Percentiles rank a stretch among this genome's conserved stretches.
Conservation (phyloP, 257 asterid genomes). For the Galeopsis tetrahit region DNA sequence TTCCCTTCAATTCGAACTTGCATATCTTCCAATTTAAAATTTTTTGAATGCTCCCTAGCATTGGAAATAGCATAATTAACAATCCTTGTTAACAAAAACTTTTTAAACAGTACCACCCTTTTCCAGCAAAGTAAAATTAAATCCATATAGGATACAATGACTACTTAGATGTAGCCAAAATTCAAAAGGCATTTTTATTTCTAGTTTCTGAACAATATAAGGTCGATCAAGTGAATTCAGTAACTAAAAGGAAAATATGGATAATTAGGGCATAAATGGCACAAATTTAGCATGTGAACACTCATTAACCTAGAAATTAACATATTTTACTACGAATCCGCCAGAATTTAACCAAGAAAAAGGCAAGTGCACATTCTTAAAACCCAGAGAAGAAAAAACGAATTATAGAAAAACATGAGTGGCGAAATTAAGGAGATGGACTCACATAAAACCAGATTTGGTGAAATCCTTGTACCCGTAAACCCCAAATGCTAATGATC, state of each 20-base stretch:
- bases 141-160: not conserved
- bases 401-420: not conserved
- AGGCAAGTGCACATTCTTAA: not conserved
- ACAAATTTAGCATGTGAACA: not conserved
- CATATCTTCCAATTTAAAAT: conserved; percentile 77
- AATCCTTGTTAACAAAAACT: not conserved
- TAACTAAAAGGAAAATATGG: not conserved
- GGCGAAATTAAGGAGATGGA: not conserved
- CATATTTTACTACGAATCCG: not conserved
- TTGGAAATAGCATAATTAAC: not conserved
- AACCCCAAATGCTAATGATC: conserved; percentile 69
- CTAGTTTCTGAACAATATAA: not conserved
- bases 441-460: conserved; percentile 74
- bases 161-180: conserved; percentile 15
- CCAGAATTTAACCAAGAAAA: not conserved
- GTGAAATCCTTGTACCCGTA: conserved; percentile 85
- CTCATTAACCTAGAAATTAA: not conserved
- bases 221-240: conserved; percentile 9
- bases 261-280: not conserved
- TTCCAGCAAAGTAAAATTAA: not conserved
- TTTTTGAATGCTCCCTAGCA: conserved; percentile 79
- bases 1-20: conserved; percentile 69
- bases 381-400: not conserved
- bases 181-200: not conserved
- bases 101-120: not conserved